These are phyloP conservation scores for Vaccinium macrocarpon DNA, from an alignment of 148 eudicot species.

Conservation along the genomic window DNA sequence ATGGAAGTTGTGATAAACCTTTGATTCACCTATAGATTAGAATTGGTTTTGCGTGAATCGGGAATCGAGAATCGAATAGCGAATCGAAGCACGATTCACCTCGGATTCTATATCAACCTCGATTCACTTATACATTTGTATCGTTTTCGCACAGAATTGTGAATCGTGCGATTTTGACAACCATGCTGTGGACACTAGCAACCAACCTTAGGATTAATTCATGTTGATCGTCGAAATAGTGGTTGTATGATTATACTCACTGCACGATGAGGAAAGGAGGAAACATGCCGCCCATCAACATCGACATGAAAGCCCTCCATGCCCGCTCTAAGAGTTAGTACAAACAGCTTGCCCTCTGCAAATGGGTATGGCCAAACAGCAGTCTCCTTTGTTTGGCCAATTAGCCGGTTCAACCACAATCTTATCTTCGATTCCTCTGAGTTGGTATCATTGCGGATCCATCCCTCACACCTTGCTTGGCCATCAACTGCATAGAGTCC, in stretches of 20 bases:
- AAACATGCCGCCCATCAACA: constrained; percentile 80
- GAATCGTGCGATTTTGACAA: no score
- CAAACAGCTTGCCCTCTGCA: constrained; percentile 72
- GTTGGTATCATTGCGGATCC: constrained; percentile 65
- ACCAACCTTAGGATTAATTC: constrained; percentile 17
- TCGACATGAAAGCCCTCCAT: constrained; percentile 79
- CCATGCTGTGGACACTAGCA: constrained; percentile 9
- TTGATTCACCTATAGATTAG: no score
- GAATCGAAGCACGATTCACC: no score
- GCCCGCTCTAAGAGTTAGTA: constrained; percentile 75
- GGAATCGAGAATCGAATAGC: no score
- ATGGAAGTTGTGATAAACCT: no score
- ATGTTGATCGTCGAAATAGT: neutral
- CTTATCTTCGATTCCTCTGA: constrained; percentile 56
- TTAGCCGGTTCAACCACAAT: constrained; percentile 72
- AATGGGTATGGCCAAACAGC: constrained; percentile 88
- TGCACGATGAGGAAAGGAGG: constrained; percentile 84
- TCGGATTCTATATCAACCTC: no score
- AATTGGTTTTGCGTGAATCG: no score
- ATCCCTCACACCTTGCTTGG: constrained; percentile 68
- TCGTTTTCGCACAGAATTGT: no score
- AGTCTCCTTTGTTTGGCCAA: constrained; percentile 57
- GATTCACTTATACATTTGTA: no score
- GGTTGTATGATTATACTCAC: constrained; percentile 46
- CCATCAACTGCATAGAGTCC: constrained; percentile 53